A percentile compares a stretch with the other conserved stretches of the same genome.
phyloP scores from a whole-genome alignment of 2,329 filamentous ascomycete genomes.

The Clonostachys rhizophaga region DNA sequence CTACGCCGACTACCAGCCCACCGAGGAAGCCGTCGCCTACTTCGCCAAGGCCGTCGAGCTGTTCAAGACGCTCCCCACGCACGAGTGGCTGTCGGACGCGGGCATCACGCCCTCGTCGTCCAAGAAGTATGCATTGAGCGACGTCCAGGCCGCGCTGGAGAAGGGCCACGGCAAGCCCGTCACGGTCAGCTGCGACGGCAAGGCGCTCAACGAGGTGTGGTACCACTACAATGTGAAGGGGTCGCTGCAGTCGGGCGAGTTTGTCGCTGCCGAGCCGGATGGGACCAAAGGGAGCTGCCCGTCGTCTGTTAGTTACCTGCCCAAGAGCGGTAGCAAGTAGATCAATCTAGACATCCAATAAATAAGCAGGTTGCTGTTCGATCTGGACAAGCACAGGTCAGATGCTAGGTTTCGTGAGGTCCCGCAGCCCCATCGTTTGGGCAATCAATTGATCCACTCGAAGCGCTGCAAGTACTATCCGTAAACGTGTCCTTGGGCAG shows the following conservation, averaged over 20 bases:
- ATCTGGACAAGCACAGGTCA: too few species aligned
- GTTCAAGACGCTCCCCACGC: constrained; percentile 63
- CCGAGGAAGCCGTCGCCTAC: constrained; percentile 64
- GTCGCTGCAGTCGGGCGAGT: constrained; percentile 55
- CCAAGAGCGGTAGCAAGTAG: constrained; percentile 33
- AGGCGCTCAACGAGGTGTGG: constrained; percentile 49
- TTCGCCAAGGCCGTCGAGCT: constrained; percentile 62
- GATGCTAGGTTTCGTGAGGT: too few species aligned
- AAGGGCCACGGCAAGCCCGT: constrained; percentile 47
- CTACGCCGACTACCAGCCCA: constrained; percentile 55
- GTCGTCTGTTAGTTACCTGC: constrained; percentile 57
- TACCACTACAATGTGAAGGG: constrained; percentile 60
- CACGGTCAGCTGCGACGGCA: constrained; percentile 50
- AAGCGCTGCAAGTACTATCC: too few species aligned
- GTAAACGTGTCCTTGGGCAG: too few species aligned
- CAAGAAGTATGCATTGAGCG: constrained; percentile 51
- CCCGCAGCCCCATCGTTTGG: too few species aligned
- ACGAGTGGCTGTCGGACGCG: constrained; percentile 54
- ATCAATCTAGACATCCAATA: too few species aligned
- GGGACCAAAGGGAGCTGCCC: constrained; percentile 61
- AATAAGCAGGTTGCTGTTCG: too few species aligned
- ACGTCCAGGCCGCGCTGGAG: constrained; percentile 55
- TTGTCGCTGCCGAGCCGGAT: constrained; percentile 49
- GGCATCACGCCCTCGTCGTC: constrained; percentile 51
- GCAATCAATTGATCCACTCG: too few species aligned